Evolutionary conservation across 2,329 filamentous ascomycete species (phyloP).

Genomic region (Raffaelea ambrosiae): DNA sequence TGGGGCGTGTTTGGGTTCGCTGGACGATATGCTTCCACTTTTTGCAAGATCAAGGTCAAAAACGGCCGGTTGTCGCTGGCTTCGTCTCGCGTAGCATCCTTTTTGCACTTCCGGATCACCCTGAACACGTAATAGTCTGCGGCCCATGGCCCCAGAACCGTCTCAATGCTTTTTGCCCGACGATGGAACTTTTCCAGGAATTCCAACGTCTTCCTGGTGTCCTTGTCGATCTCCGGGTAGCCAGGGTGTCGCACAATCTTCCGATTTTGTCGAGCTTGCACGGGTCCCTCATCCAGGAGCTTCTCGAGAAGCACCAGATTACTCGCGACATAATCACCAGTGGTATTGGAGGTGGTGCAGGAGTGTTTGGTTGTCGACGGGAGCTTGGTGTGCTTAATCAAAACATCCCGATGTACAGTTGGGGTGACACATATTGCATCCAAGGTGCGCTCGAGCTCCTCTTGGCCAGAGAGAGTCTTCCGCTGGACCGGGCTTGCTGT

Average conservation of each 20-base stretch:
- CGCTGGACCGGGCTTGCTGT: slow-evolving; percentile 71
- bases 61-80: slow-evolving; percentile 43
- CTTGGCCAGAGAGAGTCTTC: slow-evolving; percentile 44
- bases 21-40: background rate
- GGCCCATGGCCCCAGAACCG: slow-evolving; percentile 60
- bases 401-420: slow-evolving; percentile 57
- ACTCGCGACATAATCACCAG: background rate
- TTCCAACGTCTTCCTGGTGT: background rate
- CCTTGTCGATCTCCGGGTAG: background rate
- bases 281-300: background rate
- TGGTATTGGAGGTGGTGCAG: slow-evolving; percentile 26
- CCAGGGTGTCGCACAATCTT: too few species aligned
- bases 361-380: slow-evolving; percentile 41
- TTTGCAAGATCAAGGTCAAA: slow-evolving; percentile 35
- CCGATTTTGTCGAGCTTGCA: too few species aligned
- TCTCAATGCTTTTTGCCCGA: slow-evolving; percentile 40
- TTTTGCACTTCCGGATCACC: slow-evolving; percentile 26
- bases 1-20: background rate
- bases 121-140: slow-evolving; percentile 55
- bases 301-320: slow-evolving; percentile 34
- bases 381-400: slow-evolving; percentile 59
- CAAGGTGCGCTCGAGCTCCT: slow-evolving; percentile 59
- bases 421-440: slow-evolving; percentile 64
- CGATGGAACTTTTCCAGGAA: slow-evolving; percentile 48
- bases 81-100: background rate